Percentiles rank a stretch among this genome's conserved stretches.
Evolutionary conservation across 108 stramenopile genomes (phyloP).

Genomic region (Bacterosira constricta): DNA sequence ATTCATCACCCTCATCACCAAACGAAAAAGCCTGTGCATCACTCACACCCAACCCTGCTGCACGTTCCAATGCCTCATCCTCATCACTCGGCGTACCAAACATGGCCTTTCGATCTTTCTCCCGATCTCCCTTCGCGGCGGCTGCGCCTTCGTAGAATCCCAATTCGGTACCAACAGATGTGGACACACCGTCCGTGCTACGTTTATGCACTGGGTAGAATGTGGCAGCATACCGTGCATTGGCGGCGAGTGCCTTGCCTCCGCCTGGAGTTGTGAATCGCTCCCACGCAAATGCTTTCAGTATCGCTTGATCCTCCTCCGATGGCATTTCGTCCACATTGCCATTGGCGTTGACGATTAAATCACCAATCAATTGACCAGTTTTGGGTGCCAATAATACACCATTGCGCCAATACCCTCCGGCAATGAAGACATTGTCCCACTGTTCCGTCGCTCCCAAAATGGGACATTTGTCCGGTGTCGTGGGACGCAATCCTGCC

Average conservation of each 20-base stretch:
- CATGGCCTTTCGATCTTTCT: conserved; percentile 59
- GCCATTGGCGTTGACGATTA: conserved; percentile 32
- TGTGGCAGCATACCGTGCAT: conserved; percentile 78
- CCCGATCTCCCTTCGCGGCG: conserved; percentile 70
- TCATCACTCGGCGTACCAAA: conserved; percentile 38
- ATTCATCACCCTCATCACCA: conserved; percentile 24
- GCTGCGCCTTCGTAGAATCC: conserved; percentile 84
- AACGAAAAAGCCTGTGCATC: conserved; percentile 66
- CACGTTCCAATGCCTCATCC: conserved; percentile 63
- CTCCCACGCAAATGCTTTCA: conserved; percentile 82
- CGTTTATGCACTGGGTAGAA: conserved; percentile 80
- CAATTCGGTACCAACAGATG: conserved; percentile 83
- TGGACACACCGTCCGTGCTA: conserved; percentile 62
- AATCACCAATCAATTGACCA: conserved; percentile 64
- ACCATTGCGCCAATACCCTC: conserved; percentile 96
- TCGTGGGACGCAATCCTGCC: conserved; percentile 92
- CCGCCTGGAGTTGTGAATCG: conserved; percentile 72
- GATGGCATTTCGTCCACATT: conserved; percentile 19
- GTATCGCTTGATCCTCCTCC: conserved; percentile 49
- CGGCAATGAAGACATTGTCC: conserved; percentile 86
- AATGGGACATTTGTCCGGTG: conserved; percentile 92
- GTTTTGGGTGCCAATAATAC: conserved; percentile 92
- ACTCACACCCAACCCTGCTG: conserved; percentile 61
- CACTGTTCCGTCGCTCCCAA: conserved; percentile 78
- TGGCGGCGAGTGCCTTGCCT: conserved; percentile 63